Percentiles rank a stretch among this genome's conserved stretches.
These are phyloP conservation scores for Backusella australiensis DNA, from an alignment of 192 early-diverging fungal genomes.

Conservation along the genomic window DNA sequence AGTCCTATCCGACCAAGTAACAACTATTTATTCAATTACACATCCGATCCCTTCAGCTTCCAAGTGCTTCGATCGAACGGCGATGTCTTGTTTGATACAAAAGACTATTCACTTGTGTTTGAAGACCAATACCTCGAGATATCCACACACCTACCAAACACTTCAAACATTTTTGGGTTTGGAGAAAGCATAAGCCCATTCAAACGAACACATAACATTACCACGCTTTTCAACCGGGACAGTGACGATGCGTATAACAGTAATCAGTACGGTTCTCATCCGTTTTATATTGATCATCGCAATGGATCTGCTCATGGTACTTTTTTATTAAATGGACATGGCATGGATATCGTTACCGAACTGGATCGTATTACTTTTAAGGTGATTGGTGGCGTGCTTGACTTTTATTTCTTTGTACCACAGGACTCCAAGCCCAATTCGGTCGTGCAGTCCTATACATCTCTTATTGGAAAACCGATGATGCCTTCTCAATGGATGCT, in stretches of 20 bases:
- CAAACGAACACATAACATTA: constrained; percentile 36
- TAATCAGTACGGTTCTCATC: constrained; percentile 66
- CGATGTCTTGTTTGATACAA: constrained; percentile 42
- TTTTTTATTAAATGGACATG: constrained; percentile 62
- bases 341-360: constrained; percentile 57
- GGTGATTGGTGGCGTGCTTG: constrained; percentile 60
- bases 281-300: constrained; percentile 63
- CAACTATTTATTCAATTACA: constrained; percentile 28
- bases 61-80: constrained; percentile 32
- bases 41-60: constrained; percentile 42
- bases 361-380: constrained; percentile 59
- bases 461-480: constrained; percentile 60
- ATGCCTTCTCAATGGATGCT: constrained; percentile 44
- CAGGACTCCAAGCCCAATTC: constrained; percentile 28
- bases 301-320: constrained; percentile 46
- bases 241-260: not conserved
- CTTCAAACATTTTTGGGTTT: constrained; percentile 67
- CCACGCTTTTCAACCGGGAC: not conserved
- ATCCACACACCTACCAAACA: constrained; percentile 45
- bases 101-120: constrained; percentile 48
- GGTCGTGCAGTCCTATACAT: constrained; percentile 49
- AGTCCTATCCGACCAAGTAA: not conserved
- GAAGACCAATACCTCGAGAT: constrained; percentile 69
- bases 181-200: constrained; percentile 61
- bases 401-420: constrained; percentile 66